Evolutionary conservation across 139 green algal genomes (phyloP).

Genomic region (Volvox africanus): DNA sequence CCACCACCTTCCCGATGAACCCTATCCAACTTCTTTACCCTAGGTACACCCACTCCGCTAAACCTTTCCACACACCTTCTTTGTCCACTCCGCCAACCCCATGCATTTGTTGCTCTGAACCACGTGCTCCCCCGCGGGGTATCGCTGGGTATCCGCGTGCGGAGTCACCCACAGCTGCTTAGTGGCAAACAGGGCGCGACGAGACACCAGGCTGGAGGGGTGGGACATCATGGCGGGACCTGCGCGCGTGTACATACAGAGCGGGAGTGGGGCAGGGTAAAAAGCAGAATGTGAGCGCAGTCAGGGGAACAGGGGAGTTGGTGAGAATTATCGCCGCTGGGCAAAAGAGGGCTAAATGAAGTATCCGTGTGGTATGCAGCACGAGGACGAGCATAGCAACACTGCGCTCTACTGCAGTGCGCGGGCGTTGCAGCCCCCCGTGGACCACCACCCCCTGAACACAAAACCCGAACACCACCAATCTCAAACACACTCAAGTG

Average conservation of each 20-base stretch:
- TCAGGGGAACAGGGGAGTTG: too few relatives aligned
- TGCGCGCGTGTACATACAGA: constrained; percentile 25
- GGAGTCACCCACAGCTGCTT: constrained; percentile 86
- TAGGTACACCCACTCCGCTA: not conserved
- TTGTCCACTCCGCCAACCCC: constrained; percentile 76
- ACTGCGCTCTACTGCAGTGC: too few relatives aligned
- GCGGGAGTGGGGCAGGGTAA: not conserved
- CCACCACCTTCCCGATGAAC: not conserved
- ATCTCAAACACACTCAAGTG: too few relatives aligned
- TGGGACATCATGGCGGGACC: constrained; percentile 60
- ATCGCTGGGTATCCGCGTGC: constrained; percentile 78
- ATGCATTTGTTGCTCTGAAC: constrained; percentile 66
- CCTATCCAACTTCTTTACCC: not conserved
- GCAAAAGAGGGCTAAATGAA: too few relatives aligned
- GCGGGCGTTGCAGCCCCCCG: too few relatives aligned
- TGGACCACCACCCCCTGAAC: too few relatives aligned
- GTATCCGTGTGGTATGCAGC: too few relatives aligned
- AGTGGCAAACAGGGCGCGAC: constrained; percentile 79
- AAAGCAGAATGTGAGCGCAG: too few relatives aligned
- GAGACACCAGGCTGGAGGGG: constrained; percentile 58
- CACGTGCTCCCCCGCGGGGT: constrained; percentile 83
- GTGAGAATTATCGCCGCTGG: too few relatives aligned
- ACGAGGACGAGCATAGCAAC: too few relatives aligned
- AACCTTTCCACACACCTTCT: constrained; percentile 46
- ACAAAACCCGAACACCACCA: too few relatives aligned